These are phyloP conservation scores for Emiliania huxleyi DNA, from an alignment of 78 protist species.

Conservation along the genomic window DNA sequence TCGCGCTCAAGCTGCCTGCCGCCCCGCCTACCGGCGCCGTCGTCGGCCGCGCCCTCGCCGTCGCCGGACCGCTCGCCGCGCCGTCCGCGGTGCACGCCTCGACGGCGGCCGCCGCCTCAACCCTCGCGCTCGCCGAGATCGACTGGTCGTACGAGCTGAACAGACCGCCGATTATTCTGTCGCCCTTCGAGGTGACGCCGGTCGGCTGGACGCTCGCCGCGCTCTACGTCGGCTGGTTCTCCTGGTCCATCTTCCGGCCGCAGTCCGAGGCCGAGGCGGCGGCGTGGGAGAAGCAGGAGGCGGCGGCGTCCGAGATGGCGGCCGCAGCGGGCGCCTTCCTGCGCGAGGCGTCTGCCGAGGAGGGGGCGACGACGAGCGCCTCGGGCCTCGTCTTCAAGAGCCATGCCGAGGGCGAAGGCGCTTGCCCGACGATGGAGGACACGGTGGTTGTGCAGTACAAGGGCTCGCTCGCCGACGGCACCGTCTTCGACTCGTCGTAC, in stretches of 20 bases:
- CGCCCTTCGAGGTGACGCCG: not conserved
- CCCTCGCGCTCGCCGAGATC: no score
- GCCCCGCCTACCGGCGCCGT: no score
- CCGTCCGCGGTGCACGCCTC: no score
- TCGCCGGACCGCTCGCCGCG: no score
- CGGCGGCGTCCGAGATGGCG: not conserved
- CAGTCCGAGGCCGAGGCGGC: not conserved
- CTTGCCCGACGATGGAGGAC: not conserved
- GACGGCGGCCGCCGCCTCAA: no score
- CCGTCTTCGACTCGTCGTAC: conserved; percentile 20
- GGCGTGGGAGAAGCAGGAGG: not conserved
- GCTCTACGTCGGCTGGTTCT: not conserved
- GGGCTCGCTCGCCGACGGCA: conserved; percentile 24
- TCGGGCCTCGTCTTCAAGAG: not conserved
- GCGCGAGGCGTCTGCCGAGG: not conserved
- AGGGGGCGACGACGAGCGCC: not conserved
- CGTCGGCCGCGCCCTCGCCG: no score
- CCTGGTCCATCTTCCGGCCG: not conserved
- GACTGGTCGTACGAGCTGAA: not conserved
- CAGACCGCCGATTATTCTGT: not conserved
- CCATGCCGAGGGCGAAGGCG: not conserved
- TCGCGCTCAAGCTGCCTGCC: no score
- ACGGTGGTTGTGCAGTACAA: conserved; percentile 34
- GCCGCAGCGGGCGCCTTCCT: not conserved
- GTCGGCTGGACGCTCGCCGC: not conserved